A percentile compares a stretch with the other conserved stretches of the same genome.
Conservation (phyloP, 345 rosid species). For the Dimocarpus longan region DNA sequence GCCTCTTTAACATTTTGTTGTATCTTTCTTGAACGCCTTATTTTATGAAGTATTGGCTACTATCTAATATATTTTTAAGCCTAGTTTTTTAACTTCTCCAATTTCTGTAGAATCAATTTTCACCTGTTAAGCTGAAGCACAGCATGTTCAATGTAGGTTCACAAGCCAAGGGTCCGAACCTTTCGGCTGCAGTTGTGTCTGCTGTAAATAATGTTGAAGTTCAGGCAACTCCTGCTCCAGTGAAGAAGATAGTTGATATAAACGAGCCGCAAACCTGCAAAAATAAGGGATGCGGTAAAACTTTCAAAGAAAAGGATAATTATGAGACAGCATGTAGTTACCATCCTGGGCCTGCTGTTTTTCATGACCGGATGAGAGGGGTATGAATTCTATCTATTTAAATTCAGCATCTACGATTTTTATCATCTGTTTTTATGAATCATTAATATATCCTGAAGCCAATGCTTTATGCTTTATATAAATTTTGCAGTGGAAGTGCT, state of each 20-base stretch:
- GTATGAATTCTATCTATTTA: slow-evolving; percentile 30
- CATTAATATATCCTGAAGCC: not conserved
- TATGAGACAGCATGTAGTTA: slow-evolving; percentile 75
- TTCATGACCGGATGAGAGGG: slow-evolving; percentile 89
- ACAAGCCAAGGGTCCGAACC: slow-evolving; percentile 41
- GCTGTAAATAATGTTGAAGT: slow-evolving; percentile 37
- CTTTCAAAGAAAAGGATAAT: slow-evolving; percentile 86
- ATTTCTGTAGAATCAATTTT: not conserved
- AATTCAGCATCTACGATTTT: not conserved
- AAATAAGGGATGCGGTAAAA: slow-evolving; percentile 82
- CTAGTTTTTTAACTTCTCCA: not conserved
- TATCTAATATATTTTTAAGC: not conserved
- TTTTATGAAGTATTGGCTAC: not conserved
- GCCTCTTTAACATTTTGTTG: not conserved
- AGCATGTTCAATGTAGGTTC: slow-evolving; percentile 51
- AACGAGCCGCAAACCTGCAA: slow-evolving; percentile 78
- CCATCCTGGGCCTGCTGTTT: slow-evolving; percentile 96
- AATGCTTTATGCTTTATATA: not conserved
- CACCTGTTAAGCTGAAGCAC: slow-evolving; percentile 18
- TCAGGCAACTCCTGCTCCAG: slow-evolving; percentile 34
- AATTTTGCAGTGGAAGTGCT: slow-evolving; percentile 90
- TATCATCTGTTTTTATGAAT: not conserved
- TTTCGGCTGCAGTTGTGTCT: slow-evolving; percentile 24
- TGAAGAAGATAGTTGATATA: slow-evolving; percentile 59
- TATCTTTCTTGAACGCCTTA: slow-evolving; percentile 1